Base-by-base conservation (phyloP, 2,329 filamentous ascomycete species). In the Monosporascus sp. region DNA sequence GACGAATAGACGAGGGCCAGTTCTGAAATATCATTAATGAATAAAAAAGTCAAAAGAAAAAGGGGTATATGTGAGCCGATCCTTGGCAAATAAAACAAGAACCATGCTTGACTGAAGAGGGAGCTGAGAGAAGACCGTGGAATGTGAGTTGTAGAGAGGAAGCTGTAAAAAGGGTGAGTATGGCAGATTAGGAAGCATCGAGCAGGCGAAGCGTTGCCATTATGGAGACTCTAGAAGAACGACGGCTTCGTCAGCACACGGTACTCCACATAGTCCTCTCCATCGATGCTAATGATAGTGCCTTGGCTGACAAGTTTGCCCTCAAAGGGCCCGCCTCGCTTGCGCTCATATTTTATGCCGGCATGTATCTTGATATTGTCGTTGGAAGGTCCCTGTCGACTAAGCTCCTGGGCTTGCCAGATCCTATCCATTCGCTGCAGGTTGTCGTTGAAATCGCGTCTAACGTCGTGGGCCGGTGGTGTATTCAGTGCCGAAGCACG, bases 231-330 rank as follows among this genome's bases (percentile, higher is more conserved):
- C 63, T 65, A 84, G 58, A 83, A 85, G 61, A 86, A 86, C 0
- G 75, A 78, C 0, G 82, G 81, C 68, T 84, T 86, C 1, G 80
- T 85, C 26, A 87, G 74, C 1, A 87, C 81, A 2, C 83, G 77
- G 58, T 86, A 86, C 65, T 86, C 84, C 37, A 87, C 82, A 55
- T 83, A 87, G 57, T 86, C 84, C 63, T 86, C 83, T 22, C 82
- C 84, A 55, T 86, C 82, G 55, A 87, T 86, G 48, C 72, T 84
- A 60, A 86, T 77, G 22, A 86, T 81, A 9, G 77, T 78, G 5
- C 82, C 80, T 55, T 81, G 77, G 47, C 80, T 83, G 31, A 84
- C 82, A n/a, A 86, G 76, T 64, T 85, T 84, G 24, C 82, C 83
- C 56, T 77, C 73, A 55, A 86, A 85, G 0, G 82, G 81, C 0